Base-by-base conservation (phyloP, 495 filamentous ascomycete species). In the Trichoderma erinaceum region DNA sequence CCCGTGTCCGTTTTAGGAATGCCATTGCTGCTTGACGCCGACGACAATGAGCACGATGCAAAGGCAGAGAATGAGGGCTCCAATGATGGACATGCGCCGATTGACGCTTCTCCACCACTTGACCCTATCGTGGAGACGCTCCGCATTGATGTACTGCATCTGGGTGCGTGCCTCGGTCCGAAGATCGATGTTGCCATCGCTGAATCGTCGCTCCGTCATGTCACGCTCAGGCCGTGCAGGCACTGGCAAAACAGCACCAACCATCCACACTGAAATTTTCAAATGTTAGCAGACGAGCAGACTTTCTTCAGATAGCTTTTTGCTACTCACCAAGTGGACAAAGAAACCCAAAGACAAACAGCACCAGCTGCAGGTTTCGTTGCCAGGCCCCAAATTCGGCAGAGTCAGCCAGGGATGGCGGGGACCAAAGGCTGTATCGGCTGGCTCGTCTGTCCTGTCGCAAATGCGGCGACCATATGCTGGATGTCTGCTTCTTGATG, bases 31-130 rank as follows among this genome's bases (percentile, higher is more conserved):
- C 41, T 72, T 73, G 7, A 79, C 71, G 38, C 82, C 88, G 41
- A 92, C 79, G 68, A 87, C 82, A 68, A 85, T 84, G 32, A 90
- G 81, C 21, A 82, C 83, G 70, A 94, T 85, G 68, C 97, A 83
- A 32, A 89, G 87, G 66, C 86, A 86, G 67, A 97, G 85, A 41
- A 99, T 85, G 67, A 90, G 78, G 16, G 95, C 74, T 18, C 95
- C 95, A 63, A 96, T 72, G 50, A 90, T 77, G 65, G 88, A 87
- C 92, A 99, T 93, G 73, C 88, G 84, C 52, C 92, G 88, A 77
- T 99, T 99, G 61, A 97, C 81, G 68, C 86, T 90, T 68, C 95
- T 85, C 95, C 95, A 98, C 93, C 94, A 97, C 46, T 86, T 83
- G 15, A 92, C 92, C 74, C 92, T 97, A 72, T 91, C 84, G 74